Conservation (phyloP, 805 yeast species). For the Candida sithepensis region DNA sequence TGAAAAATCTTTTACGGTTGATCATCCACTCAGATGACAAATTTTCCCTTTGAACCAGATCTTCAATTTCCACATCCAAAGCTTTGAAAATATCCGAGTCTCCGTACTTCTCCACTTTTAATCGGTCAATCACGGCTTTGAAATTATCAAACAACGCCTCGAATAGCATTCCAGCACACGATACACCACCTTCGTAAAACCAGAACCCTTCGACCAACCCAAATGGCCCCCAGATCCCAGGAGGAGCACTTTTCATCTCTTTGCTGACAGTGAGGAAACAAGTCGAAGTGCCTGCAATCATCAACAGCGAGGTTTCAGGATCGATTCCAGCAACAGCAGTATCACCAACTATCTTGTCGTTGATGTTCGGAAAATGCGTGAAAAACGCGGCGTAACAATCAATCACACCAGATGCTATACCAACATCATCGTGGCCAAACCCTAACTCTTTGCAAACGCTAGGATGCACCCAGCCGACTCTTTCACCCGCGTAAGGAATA, state of each 20-base stretch:
- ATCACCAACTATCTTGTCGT: background rate
- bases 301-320: constrained; percentile 31
- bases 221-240: constrained; percentile 65
- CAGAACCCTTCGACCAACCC: constrained; percentile 28
- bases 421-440: constrained; percentile 3
- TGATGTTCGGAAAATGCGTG: constrained; percentile 18
- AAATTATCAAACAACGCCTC: constrained; percentile 45
- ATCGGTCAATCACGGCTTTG: constrained; percentile 16
- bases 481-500: constrained; percentile 32
- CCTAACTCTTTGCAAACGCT: constrained; percentile 5
- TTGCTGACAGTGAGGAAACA: constrained; percentile 41
- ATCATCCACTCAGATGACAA: constrained; percentile 10
- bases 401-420: constrained; percentile 47
- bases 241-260: constrained; percentile 6
- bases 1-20: constrained; percentile 35
- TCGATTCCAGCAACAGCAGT: background rate
- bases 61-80: constrained; percentile 24
- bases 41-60: constrained; percentile 15
- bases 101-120: constrained; percentile 7
- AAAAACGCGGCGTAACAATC: constrained; percentile 60
- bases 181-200: constrained; percentile 54
- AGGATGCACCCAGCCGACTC: constrained; percentile 18
- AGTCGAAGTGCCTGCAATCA: constrained; percentile 64
- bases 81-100: background rate
- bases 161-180: constrained; percentile 53